Evolutionary conservation across 768 basidiomycete species (phyloP).

Genomic region (Pholiota microspora): DNA sequence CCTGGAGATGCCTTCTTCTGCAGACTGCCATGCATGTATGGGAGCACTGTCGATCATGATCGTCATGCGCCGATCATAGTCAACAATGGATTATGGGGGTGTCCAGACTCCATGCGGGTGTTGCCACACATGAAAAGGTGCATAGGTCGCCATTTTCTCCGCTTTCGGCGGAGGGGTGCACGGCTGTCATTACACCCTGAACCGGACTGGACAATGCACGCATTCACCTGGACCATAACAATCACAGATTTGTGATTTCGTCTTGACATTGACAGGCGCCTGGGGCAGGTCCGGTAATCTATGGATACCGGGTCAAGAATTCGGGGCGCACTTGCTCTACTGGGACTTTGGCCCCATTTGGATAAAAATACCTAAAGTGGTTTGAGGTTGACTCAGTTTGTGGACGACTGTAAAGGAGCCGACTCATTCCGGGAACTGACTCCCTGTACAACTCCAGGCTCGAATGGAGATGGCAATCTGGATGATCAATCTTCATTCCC

Average conservation of each 20-base stretch:
- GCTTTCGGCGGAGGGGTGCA: neutral
- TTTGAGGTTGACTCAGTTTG: neutral
- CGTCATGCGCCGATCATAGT: slow-evolving; percentile 11
- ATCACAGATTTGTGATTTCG: too few species aligned
- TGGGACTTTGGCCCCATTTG: neutral
- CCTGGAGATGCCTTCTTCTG: neutral
- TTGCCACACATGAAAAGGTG: neutral
- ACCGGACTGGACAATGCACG: neutral
- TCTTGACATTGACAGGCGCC: too few species aligned
- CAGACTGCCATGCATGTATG: neutral
- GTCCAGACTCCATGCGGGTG: too few species aligned
- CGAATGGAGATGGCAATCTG: neutral
- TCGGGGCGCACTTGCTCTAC: neutral
- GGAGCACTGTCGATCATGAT: slow-evolving; percentile 5
- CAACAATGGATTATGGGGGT: neutral
- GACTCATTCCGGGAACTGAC: neutral
- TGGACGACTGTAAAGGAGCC: too few species aligned
- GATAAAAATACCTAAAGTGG: neutral
- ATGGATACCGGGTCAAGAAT: neutral
- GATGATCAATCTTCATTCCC: neutral
- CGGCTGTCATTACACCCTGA: neutral
- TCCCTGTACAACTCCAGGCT: too few species aligned
- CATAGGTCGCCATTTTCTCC: neutral
- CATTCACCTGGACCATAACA: too few species aligned
- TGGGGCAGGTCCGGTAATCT: neutral